Evolutionary conservation across 2,329 filamentous ascomycete species (phyloP).

Genomic region (Corynespora cassiicola): DNA sequence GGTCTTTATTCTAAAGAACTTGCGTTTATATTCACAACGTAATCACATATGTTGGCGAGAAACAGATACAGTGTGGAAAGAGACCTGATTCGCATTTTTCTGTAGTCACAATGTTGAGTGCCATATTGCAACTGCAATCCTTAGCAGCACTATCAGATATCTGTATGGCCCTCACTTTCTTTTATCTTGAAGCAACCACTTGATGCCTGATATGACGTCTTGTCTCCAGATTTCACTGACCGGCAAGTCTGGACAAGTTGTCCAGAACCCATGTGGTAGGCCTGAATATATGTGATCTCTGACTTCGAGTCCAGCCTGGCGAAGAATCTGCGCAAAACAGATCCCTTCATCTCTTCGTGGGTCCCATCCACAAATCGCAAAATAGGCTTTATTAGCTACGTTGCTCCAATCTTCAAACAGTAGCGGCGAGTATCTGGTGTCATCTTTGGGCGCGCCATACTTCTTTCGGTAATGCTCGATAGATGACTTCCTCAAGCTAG

Average conservation of each 20-base stretch:
- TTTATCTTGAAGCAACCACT: slow-evolving; percentile 8
- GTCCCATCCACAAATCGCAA: slow-evolving; percentile 15
- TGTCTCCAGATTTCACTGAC: slow-evolving; percentile 8
- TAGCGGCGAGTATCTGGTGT: slow-evolving; percentile 10
- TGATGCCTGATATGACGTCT: slow-evolving; percentile 3
- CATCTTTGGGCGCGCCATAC: slow-evolving; percentile 11
- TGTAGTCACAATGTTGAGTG: too few relatives aligned
- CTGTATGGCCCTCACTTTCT: too few relatives aligned
- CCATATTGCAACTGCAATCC: too few relatives aligned
- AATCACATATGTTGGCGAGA: too few relatives aligned
- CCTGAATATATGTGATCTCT: slow-evolving; percentile 8
- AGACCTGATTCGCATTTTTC: too few relatives aligned
- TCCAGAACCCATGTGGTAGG: slow-evolving; percentile 15
- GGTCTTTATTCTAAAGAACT: too few relatives aligned
- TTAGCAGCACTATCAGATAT: too few relatives aligned
- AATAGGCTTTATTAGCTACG: slow-evolving; percentile 8
- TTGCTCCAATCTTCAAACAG: slow-evolving; percentile 5
- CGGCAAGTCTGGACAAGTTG: slow-evolving; percentile 11
- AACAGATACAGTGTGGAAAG: too few relatives aligned
- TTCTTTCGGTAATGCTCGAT: slow-evolving; percentile 14
- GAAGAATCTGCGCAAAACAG: slow-evolving; percentile 7
- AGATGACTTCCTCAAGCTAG: slow-evolving; percentile 10
- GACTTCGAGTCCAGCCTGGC: slow-evolving; percentile 5
- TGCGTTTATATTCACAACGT: too few relatives aligned
- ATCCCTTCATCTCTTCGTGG: slow-evolving; percentile 14